Evolutionary conservation across 495 filamentous ascomycete genomes (phyloP).

Genomic region (Annulohypoxylon stygium): DNA sequence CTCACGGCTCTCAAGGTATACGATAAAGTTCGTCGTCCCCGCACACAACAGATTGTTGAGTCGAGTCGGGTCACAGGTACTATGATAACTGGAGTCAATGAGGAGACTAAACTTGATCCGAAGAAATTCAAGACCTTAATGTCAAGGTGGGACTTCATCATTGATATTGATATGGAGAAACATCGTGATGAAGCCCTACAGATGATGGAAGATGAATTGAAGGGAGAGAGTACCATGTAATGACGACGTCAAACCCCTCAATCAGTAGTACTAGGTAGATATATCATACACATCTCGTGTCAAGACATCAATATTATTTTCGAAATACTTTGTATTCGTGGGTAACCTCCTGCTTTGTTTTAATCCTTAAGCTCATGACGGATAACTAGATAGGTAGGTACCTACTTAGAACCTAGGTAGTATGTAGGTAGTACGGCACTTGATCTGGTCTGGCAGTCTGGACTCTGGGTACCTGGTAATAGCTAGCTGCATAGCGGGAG

Average conservation of each 20-base stretch:
- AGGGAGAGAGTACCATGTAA: neutral
- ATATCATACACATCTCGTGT: too few relatives aligned
- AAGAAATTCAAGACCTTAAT: conserved; percentile 8
- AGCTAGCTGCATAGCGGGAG: too few relatives aligned
- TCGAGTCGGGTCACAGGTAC: conserved; percentile 50
- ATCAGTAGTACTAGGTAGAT: too few relatives aligned
- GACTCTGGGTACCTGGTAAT: too few relatives aligned
- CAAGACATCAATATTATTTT: too few relatives aligned
- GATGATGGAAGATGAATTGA: conserved; percentile 32
- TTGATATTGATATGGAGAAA: conserved; percentile 35
- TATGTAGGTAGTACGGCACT: too few relatives aligned
- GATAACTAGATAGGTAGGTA: too few relatives aligned
- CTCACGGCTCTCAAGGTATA: conserved; percentile 37
- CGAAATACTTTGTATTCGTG: too few relatives aligned
- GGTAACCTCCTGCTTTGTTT: too few relatives aligned
- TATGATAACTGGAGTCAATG: conserved; percentile 19
- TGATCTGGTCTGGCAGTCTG: too few relatives aligned
- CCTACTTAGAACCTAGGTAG: too few relatives aligned
- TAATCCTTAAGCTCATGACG: too few relatives aligned
- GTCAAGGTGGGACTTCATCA: conserved; percentile 45
- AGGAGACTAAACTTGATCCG: conserved; percentile 22
- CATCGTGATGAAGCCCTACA: conserved; percentile 43
- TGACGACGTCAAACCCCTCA: neutral
- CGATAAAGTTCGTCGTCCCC: conserved; percentile 39
- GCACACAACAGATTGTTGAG: conserved; percentile 44